These are phyloP conservation scores for Dryadomyces quercivorus DNA, from an alignment of 2,329 filamentous ascomycete species.

Conservation along the genomic window DNA sequence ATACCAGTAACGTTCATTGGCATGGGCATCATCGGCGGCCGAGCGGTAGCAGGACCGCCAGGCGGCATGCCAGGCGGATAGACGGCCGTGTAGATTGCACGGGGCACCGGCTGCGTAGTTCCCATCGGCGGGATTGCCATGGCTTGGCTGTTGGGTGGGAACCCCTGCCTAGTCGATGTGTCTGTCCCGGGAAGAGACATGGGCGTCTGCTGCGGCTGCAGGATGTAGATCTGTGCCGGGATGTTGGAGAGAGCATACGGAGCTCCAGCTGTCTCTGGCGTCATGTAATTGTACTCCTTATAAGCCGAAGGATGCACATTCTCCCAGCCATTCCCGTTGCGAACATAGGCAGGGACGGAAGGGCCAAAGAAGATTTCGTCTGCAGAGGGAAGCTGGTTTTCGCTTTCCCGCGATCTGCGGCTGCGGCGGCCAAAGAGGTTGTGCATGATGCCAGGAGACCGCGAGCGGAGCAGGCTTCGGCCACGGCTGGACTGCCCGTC, in stretches of 20 bases:
- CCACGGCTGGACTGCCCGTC: neutral
- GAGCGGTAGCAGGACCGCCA: neutral
- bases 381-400: neutral
- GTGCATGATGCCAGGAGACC: conserved; percentile 2
- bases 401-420: neutral
- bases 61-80: neutral
- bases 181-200: neutral
- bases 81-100: neutral
- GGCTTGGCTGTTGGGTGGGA: neutral
- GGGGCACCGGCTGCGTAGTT: neutral
- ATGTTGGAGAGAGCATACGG: conserved; percentile 8
- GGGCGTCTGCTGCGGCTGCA: conserved; percentile 6
- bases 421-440: conserved; percentile 7
- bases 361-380: conserved; percentile 1
- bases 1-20: neutral
- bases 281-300: neutral
- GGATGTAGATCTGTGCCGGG: conserved; percentile 6
- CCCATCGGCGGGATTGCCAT: neutral
- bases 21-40: neutral
- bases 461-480: neutral
- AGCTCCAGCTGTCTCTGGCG: neutral
- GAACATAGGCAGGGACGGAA: conserved; percentile 2
- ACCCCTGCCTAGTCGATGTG: neutral
- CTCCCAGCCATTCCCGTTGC: conserved; percentile 3
- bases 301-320: conserved; percentile 3